Conservation (phyloP, 257 asterid species). For the Henckelia pumila region DNA sequence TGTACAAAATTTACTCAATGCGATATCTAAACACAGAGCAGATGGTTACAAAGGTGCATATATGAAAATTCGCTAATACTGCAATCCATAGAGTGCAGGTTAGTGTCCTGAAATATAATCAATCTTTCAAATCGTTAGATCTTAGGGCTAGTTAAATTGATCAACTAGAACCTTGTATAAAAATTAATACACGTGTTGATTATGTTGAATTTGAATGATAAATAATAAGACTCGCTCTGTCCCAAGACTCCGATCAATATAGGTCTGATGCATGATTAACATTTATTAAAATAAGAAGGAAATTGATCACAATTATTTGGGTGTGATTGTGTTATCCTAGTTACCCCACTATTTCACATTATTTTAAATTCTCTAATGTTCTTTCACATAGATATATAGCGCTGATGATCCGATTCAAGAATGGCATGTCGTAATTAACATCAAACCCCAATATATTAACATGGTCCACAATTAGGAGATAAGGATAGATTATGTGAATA, state of each 20-base stretch:
- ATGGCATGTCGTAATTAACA: background rate
- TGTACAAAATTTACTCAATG: conserved; percentile 5
- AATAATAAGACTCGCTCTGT: background rate
- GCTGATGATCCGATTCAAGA: too few relatives aligned
- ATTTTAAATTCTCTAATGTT: too few relatives aligned
- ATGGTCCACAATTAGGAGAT: background rate
- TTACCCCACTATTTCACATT: background rate
- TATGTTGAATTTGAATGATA: background rate
- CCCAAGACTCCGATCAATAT: background rate
- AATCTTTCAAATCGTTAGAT: background rate
- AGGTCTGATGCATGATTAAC: background rate
- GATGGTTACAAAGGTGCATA: too few relatives aligned
- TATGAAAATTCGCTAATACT: too few relatives aligned
- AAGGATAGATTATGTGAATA: background rate
- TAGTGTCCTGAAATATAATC: too few relatives aligned
- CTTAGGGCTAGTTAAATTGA: background rate
- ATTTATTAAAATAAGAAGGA: background rate
- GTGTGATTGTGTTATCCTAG: background rate
- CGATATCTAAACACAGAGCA: background rate
- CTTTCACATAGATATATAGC: too few relatives aligned
- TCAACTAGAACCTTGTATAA: background rate
- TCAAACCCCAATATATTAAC: background rate
- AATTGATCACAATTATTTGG: background rate
- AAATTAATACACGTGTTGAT: background rate
- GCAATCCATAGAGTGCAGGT: too few relatives aligned